Evolutionary conservation across 2,329 filamentous ascomycete species (phyloP).

Genomic region (Sclerotinia nivalis): DNA sequence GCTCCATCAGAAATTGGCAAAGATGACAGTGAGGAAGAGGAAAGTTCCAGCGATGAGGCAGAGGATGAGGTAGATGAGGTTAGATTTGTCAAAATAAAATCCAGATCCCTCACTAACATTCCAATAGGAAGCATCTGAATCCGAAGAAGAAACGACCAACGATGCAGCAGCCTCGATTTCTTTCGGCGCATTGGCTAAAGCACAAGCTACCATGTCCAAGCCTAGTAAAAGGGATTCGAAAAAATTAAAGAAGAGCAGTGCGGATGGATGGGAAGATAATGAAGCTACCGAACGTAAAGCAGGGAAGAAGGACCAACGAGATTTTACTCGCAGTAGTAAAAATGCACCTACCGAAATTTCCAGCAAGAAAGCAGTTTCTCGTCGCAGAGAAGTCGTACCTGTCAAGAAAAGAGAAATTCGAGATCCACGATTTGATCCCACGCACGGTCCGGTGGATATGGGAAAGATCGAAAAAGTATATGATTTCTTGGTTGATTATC

Average conservation of each 20-base stretch:
- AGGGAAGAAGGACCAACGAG: constrained; percentile 44
- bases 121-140: constrained; percentile 29
- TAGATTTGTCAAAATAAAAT: constrained; percentile 20
- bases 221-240: constrained; percentile 39
- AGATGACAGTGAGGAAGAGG: constrained; percentile 43
- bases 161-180: constrained; percentile 63
- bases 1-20: constrained; percentile 43
- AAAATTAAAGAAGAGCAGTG: constrained; percentile 44
- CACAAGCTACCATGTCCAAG: constrained; percentile 65
- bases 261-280: constrained; percentile 42
- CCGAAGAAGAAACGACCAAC: constrained; percentile 28
- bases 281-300: constrained; percentile 47
- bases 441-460: constrained; percentile 58
- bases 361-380: constrained; percentile 79
- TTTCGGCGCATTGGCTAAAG: constrained; percentile 87
- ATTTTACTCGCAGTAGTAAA: constrained; percentile 66
- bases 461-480: constrained; percentile 70
- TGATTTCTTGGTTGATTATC: constrained; percentile 84
- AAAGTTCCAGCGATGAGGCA: constrained; percentile 41
- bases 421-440: constrained; percentile 85
- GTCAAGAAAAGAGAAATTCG: constrained; percentile 62
- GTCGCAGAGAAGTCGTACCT: constrained; percentile 71
- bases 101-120: constrained; percentile 5
- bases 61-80: constrained; percentile 37
- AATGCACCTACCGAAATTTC: constrained; percentile 84